A percentile compares a stretch with the other conserved stretches of the same genome.
phyloP scores from a whole-genome alignment of 768 basidiomycete species.

The Leccinum boreale region DNA sequence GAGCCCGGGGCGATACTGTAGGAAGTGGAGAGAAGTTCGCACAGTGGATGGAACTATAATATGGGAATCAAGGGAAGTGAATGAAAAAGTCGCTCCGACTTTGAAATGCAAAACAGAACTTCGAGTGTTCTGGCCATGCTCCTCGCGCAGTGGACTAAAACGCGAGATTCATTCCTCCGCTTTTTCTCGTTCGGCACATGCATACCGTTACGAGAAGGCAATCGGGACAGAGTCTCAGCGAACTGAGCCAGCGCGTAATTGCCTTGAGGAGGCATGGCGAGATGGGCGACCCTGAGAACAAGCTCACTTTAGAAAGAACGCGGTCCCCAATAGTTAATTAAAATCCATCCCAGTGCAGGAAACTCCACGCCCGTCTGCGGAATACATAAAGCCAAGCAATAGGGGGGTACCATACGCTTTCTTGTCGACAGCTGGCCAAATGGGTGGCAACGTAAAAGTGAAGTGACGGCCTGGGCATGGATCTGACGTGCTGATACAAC shows the following conservation, averaged over 20 bases:
- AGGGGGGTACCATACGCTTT: constrained; percentile 26
- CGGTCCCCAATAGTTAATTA: constrained; percentile 30
- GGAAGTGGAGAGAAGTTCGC: constrained; percentile 13
- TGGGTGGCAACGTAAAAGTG: constrained; percentile 32
- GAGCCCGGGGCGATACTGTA: constrained; percentile 23
- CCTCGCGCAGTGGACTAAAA: constrained; percentile 31
- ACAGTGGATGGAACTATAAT: constrained; percentile 27
- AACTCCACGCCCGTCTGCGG: constrained; percentile 35
- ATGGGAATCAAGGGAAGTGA: constrained; percentile 28
- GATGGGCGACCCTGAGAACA: constrained; percentile 26
- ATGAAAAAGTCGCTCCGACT: constrained; percentile 26
- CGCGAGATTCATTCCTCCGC: constrained; percentile 36
- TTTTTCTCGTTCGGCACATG: constrained; percentile 30
- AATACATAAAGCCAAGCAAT: constrained; percentile 35
- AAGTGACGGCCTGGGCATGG: constrained; percentile 28
- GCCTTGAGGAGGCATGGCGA: constrained; percentile 34
- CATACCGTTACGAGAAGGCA: constrained; percentile 31
- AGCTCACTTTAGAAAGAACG: constrained; percentile 19
- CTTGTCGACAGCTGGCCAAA: constrained; percentile 20
- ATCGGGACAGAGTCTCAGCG: constrained; percentile 32
- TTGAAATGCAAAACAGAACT: constrained; percentile 34
- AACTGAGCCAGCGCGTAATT: constrained; percentile 36
- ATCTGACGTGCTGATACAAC: constrained; percentile 36
- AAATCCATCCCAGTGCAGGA: constrained; percentile 32
- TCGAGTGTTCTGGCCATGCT: constrained; percentile 35